Evolutionary conservation across 2,329 filamentous ascomycete genomes (phyloP).

Genomic region (Ascochyta rabiei): DNA sequence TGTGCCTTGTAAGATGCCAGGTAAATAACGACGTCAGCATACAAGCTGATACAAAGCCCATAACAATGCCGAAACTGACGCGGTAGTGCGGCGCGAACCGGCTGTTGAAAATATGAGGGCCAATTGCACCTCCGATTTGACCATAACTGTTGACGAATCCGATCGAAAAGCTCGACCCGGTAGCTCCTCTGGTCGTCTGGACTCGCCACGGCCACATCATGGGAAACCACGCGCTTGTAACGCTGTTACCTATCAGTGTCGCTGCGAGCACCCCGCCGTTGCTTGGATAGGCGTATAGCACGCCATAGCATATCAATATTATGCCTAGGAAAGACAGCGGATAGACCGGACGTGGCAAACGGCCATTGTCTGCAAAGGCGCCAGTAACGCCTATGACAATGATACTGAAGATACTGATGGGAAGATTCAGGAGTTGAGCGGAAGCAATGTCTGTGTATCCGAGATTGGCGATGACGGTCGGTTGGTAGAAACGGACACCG

Average conservation of each 20-base stretch:
- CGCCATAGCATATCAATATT: slow-evolving; percentile 51
- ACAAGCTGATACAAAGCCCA: slow-evolving; percentile 49
- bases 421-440: slow-evolving; percentile 19
- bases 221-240: slow-evolving; percentile 22
- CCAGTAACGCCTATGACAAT: slow-evolving; percentile 52
- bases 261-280: slow-evolving; percentile 53
- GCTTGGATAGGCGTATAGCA: slow-evolving; percentile 22
- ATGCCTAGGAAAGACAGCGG: slow-evolving; percentile 52
- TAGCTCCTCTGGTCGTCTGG: slow-evolving; percentile 41
- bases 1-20: slow-evolving; percentile 51
- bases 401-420: slow-evolving; percentile 40
- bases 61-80: slow-evolving; percentile 46
- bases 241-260: slow-evolving; percentile 20
- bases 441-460: slow-evolving; percentile 22
- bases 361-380: slow-evolving; percentile 34
- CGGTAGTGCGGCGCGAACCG: slow-evolving; percentile 52
- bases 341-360: slow-evolving; percentile 50
- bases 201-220: slow-evolving; percentile 51
- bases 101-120: slow-evolving; percentile 53
- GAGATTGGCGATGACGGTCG: slow-evolving; percentile 32
- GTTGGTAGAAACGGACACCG: slow-evolving; percentile 30
- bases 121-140: slow-evolving; percentile 55
- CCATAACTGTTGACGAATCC: slow-evolving; percentile 53
- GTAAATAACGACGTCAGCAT: slow-evolving; percentile 48
- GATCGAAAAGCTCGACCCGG: slow-evolving; percentile 54